Evolutionary conservation across 306 rosid species (phyloP), one percentile per base, ranked within the genome.

Genomic region (Cicer cuneatum): DNA sequence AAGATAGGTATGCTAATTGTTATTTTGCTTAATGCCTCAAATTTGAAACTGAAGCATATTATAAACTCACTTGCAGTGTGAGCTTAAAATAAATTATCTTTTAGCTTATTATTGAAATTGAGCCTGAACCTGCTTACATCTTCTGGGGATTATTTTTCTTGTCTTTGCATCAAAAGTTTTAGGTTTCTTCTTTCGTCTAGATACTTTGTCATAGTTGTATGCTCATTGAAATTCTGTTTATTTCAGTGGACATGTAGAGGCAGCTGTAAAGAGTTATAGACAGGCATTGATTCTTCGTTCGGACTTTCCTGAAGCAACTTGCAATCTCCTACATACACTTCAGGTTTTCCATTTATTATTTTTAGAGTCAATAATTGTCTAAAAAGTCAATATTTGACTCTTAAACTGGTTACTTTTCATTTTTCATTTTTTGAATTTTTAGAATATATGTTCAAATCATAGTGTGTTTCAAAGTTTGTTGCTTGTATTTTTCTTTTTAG

Each of bases 241-340:
- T 73, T 72, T 72, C 87, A 95, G 99, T 85, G 98, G 97, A 74
- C 98, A 14, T 75, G 99, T 95, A 51, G 99, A 95, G 79, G 93
- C 88, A 58, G 98, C 99, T 72, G 83, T 90, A 11, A 90, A 87
- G 86, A 87, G 98, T 88, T 95, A 95, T 63, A 89, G 77, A 59
- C 97, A 92, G 82, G 97, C 99, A 47, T 69, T 95, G 84, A 38
- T 66, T 78, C 87, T 95, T 52, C 97, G 99, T 48, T 81, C 89
- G 2, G 99, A 95, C 40, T 95, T 95, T 78, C 98, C 99, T 24
- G 99, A 95, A 81, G 99, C 99, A 83, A 92, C 98, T 62, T 92
- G 99, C 90, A 95, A 95, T 87, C 98, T 95, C 60, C 80, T 95
- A 37, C 99, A 95, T 79, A 95, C 98, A 5, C 87, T 95, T 71